Evolutionary conservation across 176 grass and related monocot species (phyloP), one percentile per base, ranked within the genome.

Genomic region (Thinopyrum elongatum): DNA sequence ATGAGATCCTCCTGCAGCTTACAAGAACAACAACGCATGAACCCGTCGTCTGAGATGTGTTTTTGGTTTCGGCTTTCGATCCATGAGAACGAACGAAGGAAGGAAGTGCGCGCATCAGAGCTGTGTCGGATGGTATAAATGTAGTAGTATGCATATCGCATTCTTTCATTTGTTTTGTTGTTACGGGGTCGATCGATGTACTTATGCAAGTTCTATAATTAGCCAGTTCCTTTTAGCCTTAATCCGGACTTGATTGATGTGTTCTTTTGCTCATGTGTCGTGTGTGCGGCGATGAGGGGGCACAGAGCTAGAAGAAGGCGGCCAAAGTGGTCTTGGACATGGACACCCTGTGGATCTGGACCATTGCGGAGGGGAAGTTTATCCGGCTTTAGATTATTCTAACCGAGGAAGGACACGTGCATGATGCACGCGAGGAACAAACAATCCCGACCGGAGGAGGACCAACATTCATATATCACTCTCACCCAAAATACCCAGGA

Each of bases 131-230:
- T 46, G 51, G 58, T 74, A 65, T 86, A 86, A 78, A 90, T 82
- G 65, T 57, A 90, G 62, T 73, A 73, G 70, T 17, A 71, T 38
- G 84, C 57, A 42, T 74, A 58, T 87, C 66, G 55, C 30, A 87
- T 90, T 90, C 84, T 87, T 90, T 90, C 11, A 83, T 90, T 79
- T 83, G 7, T 82, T 82, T 76, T 76, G 88, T 35, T 70, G 83
- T n/a, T 57, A 62, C 77, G 73, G 68, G 39, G 3, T 58, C 57
- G 28, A 7, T 21, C 41, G 0, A 34, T 80, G 82, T 80, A 74
- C 68, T 44, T 61, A 38, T 31, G 53, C 14, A 65, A 74, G 57
- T 75, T 80, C 23, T 30, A 47, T 63, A 66, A 53, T 58, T n/a
- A 81, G 63, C 19, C 22, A 70, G 63, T 47, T 39, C 55, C 7